A percentile compares a stretch with the other conserved stretches of the same genome.
These are phyloP conservation scores for Amaranthus cruentus DNA, from an alignment of 148 eudicot species.

Conservation along the genomic window DNA sequence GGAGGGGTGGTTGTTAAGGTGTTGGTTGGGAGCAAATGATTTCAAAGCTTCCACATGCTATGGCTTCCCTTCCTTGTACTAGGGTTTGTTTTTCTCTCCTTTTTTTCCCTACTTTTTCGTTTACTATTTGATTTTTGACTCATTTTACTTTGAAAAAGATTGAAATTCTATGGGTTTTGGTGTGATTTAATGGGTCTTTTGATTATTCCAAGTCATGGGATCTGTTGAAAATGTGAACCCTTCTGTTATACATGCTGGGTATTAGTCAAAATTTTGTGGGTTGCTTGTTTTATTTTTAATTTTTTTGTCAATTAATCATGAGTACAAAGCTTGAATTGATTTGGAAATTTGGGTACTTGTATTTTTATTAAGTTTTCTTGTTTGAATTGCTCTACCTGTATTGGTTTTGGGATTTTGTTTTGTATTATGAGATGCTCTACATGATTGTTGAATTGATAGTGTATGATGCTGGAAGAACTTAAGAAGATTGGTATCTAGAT, in stretches of 20 bases:
- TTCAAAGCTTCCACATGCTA: constrained; percentile 42
- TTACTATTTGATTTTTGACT: background rate
- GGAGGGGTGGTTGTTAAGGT: background rate
- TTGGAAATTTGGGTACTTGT: background rate
- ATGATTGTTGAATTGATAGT: background rate
- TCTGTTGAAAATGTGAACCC: constrained; percentile 3
- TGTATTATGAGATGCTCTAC: background rate
- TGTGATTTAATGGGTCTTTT: background rate
- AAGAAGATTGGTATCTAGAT: background rate
- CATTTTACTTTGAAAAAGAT: background rate
- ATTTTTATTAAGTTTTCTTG: background rate
- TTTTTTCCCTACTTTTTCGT: background rate
- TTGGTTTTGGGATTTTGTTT: background rate
- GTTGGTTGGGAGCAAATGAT: constrained; percentile 37
- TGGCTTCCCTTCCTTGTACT: constrained; percentile 59
- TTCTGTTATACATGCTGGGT: background rate
- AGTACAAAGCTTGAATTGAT: constrained; percentile 1
- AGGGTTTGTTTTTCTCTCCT: constrained; percentile 30
- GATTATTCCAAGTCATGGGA: constrained; percentile 8
- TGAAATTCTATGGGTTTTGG: too few species aligned
- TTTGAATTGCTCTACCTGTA: too few species aligned
- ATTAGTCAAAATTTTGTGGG: background rate
- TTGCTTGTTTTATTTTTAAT: background rate
- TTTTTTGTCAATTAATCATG: background rate
- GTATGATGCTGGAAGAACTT: background rate